Conservation (phyloP, 2,329 filamentous ascomycete species). For the Cucurbitaria berberidis region DNA sequence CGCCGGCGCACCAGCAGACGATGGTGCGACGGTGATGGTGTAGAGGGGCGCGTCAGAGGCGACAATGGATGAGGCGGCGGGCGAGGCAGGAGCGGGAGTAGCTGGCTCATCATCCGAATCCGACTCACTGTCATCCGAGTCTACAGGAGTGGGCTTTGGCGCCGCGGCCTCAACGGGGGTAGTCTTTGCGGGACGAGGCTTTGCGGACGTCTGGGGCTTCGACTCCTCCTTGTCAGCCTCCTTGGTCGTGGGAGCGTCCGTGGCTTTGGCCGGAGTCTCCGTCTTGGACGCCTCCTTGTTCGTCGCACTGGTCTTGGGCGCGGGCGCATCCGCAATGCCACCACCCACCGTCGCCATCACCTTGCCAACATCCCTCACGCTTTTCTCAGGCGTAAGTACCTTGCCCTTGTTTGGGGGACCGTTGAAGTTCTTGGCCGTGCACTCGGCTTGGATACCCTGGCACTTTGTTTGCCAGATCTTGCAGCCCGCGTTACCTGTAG, state of each 20-base stretch:
- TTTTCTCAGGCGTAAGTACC: constrained; percentile 42
- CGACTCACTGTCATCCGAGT: constrained; percentile 13
- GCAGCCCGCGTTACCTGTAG: constrained; percentile 67
- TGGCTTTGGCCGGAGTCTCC: constrained; percentile 8
- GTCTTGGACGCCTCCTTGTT: constrained; percentile 11
- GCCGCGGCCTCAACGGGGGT: constrained; percentile 10
- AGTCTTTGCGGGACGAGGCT: constrained; percentile 6
- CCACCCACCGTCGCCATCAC: constrained; percentile 26
- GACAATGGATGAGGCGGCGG: too few relatives aligned
- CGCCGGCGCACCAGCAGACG: constrained; percentile 23
- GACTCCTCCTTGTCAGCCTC: constrained; percentile 1
- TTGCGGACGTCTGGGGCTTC: not conserved
- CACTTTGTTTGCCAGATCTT: constrained; percentile 69
- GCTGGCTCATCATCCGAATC: constrained; percentile 5
- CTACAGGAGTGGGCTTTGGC: constrained; percentile 12
- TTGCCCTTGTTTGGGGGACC: constrained; percentile 54
- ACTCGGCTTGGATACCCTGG: constrained; percentile 50
- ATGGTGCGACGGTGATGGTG: constrained; percentile 23
- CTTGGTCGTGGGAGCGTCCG: constrained; percentile 1
- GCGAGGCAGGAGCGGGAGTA: constrained; percentile 6
- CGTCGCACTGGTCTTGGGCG: constrained; percentile 20
- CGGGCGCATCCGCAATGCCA: constrained; percentile 19
- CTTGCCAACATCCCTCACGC: constrained; percentile 39
- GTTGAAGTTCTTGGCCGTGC: constrained; percentile 50
- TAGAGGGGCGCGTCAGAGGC: constrained; percentile 6